Base-by-base conservation (phyloP, 2,329 filamentous ascomycete species). In the Penicillium sp. region DNA sequence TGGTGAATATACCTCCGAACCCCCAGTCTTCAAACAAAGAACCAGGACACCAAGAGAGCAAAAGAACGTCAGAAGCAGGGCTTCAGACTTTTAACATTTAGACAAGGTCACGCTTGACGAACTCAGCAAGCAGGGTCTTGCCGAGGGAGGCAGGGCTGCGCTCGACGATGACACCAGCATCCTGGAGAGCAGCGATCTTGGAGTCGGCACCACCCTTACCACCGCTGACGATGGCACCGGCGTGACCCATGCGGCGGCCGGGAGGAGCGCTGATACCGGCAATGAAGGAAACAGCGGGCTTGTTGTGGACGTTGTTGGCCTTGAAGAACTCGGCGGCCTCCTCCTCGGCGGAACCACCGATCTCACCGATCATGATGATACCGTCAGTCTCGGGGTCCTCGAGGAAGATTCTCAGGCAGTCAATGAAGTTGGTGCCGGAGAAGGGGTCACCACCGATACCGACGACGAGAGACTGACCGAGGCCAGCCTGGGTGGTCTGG, bases 351-450 rank as follows among this genome's bases (percentile, higher is more conserved):
- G 91, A 92, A 66, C 95, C 95, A 81, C 95, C 95, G 78, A 99
- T 98, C 84, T 98, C 95, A 77, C 95, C 95, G 79, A 99, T 98
- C 95, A 99, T 97, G 84, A 99, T 97, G 82, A 99, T 97, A 77
- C 95, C 95, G 78, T 99, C 95, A 42, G 95, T 99, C 83, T 97
- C 92, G 78, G 90, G 86, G 79, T 99, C 95, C 80, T 96, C 85
- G 73, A 97, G 87, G 88, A 99, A 99, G 77, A 98, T 92, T 77
- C 92, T 91, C 72, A 99, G 86, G 86, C 94, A 97, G 87, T 99
- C 95, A 82, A 99, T 98, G 85, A 98, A 99, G 87, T 97, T 98
- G 81, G 95, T 98, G 73, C 95, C 95, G 75, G 90, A 94, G 86
- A 99, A 99, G 73, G 95, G 95, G 82, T 99, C 95, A 82, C 95